These are phyloP conservation scores for Plantago major DNA, from an alignment of 257 asterid species.

Conservation along the genomic window DNA sequence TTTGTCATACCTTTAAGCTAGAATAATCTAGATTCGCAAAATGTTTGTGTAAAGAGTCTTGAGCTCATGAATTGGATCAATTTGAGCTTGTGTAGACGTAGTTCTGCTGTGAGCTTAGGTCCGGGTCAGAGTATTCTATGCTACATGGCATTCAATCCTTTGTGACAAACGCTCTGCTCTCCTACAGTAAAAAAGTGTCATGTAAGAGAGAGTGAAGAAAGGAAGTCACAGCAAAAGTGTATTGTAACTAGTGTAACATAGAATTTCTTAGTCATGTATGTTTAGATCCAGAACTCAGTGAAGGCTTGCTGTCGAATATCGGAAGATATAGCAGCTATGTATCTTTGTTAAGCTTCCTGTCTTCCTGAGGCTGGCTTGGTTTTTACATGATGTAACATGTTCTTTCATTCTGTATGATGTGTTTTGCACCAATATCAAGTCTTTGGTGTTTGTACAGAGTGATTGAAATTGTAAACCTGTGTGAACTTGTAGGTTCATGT, in stretches of 20 bases:
- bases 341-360: conserved; percentile 33
- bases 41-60: neutral
- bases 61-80: neutral
- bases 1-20: neutral
- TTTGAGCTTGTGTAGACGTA: conserved; percentile 18
- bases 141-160: conserved; percentile 6
- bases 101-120: conserved; percentile 17
- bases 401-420: conserved; percentile 24
- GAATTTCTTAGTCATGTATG: conserved; percentile 4
- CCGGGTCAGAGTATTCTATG: conserved; percentile 5
- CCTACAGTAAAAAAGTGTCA: neutral
- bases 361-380: conserved; percentile 15
- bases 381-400: conserved; percentile 7
- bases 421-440: conserved; percentile 21
- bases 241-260: conserved; percentile 9
- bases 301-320: conserved; percentile 16
- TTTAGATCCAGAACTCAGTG: conserved; percentile 25
- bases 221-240: neutral
- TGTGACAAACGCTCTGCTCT: conserved; percentile 5
- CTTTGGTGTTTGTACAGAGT: conserved; percentile 23
- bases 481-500: too few relatives aligned
- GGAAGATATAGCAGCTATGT: conserved; percentile 6
- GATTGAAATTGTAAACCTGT: neutral
- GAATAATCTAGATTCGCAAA: neutral
- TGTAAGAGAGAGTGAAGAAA: conserved; percentile 12